phyloP scores from a whole-genome alignment of 129 eudicot species.

The Centaurea solstitialis region DNA sequence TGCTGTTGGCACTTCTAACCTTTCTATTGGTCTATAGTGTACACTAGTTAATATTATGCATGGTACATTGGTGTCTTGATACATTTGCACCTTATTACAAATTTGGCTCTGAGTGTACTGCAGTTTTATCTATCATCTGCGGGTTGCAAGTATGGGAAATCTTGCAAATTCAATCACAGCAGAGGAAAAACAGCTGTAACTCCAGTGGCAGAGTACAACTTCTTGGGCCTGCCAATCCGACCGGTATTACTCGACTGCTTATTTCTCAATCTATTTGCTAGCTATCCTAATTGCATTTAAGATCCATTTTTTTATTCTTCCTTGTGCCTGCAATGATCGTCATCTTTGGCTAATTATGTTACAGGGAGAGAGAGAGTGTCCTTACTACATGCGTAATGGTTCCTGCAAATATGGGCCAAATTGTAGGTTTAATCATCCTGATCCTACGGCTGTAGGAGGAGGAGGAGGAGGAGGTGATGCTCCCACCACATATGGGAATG shows the following conservation, averaged over 20 bases:
- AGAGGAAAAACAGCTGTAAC: conserved; percentile 43
- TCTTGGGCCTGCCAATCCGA: conserved; percentile 87
- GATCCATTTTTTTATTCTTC: not conserved
- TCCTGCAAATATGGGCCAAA: conserved; percentile 88
- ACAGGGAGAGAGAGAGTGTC: conserved; percentile 90
- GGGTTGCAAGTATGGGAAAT: conserved; percentile 86
- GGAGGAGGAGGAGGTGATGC: conserved; percentile 57
- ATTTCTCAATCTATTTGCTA: conserved; percentile 3
- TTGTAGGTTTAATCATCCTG: conserved; percentile 98
- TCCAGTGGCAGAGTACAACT: conserved; percentile 66
- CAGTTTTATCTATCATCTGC: conserved; percentile 77
- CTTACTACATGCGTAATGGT: conserved; percentile 92
- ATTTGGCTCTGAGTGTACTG: conserved; percentile 31
- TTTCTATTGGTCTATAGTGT: not conserved
- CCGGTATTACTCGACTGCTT: conserved; percentile 41
- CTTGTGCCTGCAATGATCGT: not conserved
- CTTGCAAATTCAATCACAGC: conserved; percentile 74
- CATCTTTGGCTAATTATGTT: not conserved
- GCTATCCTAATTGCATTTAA: not conserved
- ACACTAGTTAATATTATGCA: conserved; percentile 12
- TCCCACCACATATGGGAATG: conserved; percentile 52
- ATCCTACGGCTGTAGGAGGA: conserved; percentile 59
- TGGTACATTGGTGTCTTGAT: conserved; percentile 3
- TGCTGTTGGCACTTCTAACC: not conserved
- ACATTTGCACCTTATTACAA: conserved; percentile 9